phyloP scores from a whole-genome alignment of 176 grass and related monocot genomes.

The Carex scoparia region DNA sequence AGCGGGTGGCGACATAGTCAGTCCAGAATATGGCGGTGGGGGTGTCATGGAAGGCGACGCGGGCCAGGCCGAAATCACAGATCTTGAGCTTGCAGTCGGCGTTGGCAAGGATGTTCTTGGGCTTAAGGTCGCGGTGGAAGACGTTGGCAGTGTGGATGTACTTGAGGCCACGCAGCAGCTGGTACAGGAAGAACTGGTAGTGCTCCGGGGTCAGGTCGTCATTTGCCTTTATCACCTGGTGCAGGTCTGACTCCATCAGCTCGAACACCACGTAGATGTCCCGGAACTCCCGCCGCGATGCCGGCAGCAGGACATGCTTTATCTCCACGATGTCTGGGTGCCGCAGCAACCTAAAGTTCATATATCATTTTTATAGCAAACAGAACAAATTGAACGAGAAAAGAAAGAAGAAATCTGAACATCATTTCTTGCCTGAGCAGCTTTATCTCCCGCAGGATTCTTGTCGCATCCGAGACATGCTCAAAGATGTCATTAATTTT shows the following conservation, averaged over 20 bases:
- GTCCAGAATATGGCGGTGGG: constrained; percentile 99
- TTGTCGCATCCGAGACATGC: constrained; percentile 78
- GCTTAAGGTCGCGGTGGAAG: constrained; percentile 97
- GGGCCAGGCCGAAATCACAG: constrained; percentile 93
- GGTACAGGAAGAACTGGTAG: constrained; percentile 95
- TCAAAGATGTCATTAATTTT: constrained; percentile 99
- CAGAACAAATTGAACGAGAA: neutral
- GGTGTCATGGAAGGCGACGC: constrained; percentile 86
- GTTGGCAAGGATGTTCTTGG: constrained; percentile 97
- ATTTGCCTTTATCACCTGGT: constrained; percentile 98
- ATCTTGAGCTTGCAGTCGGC: constrained; percentile 99
- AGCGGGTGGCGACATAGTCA: constrained; percentile 98
- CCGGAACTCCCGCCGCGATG: constrained; percentile 87
- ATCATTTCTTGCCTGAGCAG: constrained; percentile 36
- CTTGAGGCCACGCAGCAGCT: constrained; percentile 87
- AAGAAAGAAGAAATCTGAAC: neutral
- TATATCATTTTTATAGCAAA: neutral
- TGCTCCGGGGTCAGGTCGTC: constrained; percentile 91
- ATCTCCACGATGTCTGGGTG: constrained; percentile 97
- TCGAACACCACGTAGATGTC: constrained; percentile 99
- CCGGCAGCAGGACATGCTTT: constrained; percentile 90
- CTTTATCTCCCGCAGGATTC: constrained; percentile 96
- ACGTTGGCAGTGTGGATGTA: constrained; percentile 99
- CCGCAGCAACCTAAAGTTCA: constrained; percentile 48
- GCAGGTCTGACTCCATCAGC: constrained; percentile 98